Conservation (phyloP, 139 green algal species). For the Chlamydomonas incerta region DNA sequence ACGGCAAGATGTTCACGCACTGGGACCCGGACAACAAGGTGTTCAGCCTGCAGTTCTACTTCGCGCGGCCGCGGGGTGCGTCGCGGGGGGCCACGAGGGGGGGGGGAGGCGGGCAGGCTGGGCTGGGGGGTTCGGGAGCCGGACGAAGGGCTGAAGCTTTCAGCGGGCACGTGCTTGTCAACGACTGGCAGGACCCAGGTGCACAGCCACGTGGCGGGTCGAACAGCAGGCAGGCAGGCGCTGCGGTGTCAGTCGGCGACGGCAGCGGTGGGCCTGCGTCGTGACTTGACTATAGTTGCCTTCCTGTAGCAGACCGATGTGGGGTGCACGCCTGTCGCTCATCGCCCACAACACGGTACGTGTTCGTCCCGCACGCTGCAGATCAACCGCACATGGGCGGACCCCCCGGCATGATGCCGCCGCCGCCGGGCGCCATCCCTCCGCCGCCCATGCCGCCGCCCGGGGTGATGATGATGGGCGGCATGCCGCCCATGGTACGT, state of each 20-base stretch:
- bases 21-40: conserved; percentile 92
- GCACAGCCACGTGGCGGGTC: too few species aligned
- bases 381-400: background rate
- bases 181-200: too few species aligned
- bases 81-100: background rate
- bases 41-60: conserved; percentile 90
- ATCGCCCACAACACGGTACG: background rate
- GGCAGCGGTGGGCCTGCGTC: too few species aligned
- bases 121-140: background rate
- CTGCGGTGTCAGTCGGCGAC: too few species aligned
- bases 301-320: too few species aligned
- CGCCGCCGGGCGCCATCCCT: conserved; percentile 11
- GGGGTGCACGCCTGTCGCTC: too few species aligned
- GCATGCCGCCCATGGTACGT: background rate
- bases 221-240: too few species aligned
- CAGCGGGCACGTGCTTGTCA: too few species aligned
- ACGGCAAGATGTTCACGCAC: conserved; percentile 91
- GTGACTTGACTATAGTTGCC: too few species aligned
- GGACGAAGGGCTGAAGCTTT: too few species aligned
- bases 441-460: conserved; percentile 18
- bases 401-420: conserved; percentile 1
- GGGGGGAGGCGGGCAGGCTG: background rate
- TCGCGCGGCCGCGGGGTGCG: conserved; percentile 62
- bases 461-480: background rate
- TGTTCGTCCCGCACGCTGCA: background rate